Base-by-base conservation (phyloP, 495 filamentous ascomycete genomes). In the Neurospora sublineolata region DNA sequence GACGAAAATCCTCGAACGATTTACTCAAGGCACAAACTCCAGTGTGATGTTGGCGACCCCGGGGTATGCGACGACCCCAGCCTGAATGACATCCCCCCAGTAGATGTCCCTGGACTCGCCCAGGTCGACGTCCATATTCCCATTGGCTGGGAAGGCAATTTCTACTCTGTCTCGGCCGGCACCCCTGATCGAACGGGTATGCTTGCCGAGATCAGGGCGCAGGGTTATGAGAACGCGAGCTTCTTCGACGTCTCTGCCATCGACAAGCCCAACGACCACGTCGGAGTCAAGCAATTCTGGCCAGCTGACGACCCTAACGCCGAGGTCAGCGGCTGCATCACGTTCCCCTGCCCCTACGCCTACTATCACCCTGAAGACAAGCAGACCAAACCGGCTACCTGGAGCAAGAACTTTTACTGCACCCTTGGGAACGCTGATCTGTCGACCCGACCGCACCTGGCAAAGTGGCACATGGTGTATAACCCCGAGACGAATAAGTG, bases 181-280 rank as follows among this genome's bases (percentile, higher is more conserved):
- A 46, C 71, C 0, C 58, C 68, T 2, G 74, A 79, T 60, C 72
- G 76, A 3, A 79, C 81, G 1, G 85, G 85, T 76, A 87, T 87
- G 84, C 81, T 87, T 20, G 85, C 82, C 37, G 86, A 87, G 80
- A 77, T 86, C 36, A 72, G 79, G 74, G 86, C 83, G 79, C 76
- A 84, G 58, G 80, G 79, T 46, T 85, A 75, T 74, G 74, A 72
- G 27, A 83, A 74, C 69, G 60, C 78, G 10, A 84, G 79, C 52
- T 87, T 78, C 79, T 87, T 82, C 72, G 86, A 87, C 64, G 84
- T 87, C 69, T 86, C 84, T 5, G 84, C 85, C 75, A 87, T 87
- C 70, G 84, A 85, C 75, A 82, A 86, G 78, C 78, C 83, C 38
- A 46, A 74, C 68, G 86, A 87, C 77, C 72, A 76, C 39, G 37